Evolutionary conservation across 176 grass and related monocot species (phyloP).

Genomic region (Musa acuminata): DNA sequence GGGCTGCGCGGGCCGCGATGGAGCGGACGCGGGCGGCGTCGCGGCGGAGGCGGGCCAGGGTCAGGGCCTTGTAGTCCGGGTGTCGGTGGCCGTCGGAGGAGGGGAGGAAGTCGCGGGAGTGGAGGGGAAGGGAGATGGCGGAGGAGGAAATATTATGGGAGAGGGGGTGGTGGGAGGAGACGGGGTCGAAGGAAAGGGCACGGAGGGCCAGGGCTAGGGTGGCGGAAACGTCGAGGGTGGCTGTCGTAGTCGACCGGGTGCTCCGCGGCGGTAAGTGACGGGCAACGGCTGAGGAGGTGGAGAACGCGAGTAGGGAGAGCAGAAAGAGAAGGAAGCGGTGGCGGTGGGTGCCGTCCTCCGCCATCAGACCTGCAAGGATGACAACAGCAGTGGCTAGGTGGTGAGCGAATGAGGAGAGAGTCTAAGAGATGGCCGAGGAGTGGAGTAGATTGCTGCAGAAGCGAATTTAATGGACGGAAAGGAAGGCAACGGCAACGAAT

Average conservation of each 20-base stretch:
- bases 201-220: conserved; percentile 43
- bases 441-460: no score
- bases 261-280: conserved; percentile 1
- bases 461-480: no score
- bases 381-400: no score
- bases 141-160: conserved; percentile 18
- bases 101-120: conserved; percentile 63
- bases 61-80: conserved; percentile 37
- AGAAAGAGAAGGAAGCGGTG: conserved; percentile 20
- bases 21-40: conserved; percentile 47
- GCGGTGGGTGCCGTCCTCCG: background rate
- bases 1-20: conserved; percentile 28
- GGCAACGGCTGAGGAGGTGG: conserved; percentile 1
- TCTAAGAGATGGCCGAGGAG: no score
- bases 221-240: conserved; percentile 45
- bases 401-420: no score
- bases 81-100: conserved; percentile 15
- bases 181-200: conserved; percentile 41
- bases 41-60: conserved; percentile 42
- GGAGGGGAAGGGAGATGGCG: conserved; percentile 32
- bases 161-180: background rate
- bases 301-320: background rate
- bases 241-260: background rate
- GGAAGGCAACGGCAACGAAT: no score
- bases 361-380: conserved; percentile 14